Conservation (phyloP, 2,329 filamentous ascomycete species). For the Diplodia scrobiculata region DNA sequence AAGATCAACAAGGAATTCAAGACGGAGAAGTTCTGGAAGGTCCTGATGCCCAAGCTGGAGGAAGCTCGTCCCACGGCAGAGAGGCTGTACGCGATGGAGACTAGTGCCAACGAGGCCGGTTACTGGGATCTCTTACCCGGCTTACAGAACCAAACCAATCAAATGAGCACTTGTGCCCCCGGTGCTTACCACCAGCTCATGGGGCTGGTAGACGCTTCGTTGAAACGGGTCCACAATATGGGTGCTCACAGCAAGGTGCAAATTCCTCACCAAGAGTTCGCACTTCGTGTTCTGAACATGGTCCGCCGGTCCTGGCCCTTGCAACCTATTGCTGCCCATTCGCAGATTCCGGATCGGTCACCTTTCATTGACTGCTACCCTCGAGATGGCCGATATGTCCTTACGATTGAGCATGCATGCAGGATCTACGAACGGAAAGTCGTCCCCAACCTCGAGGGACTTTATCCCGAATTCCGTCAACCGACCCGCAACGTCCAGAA, state of each 20-base stretch:
- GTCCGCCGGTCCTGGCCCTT: slow-evolving; percentile 33
- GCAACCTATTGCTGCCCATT: slow-evolving; percentile 24
- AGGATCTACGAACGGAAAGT: slow-evolving; percentile 38
- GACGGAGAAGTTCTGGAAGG: slow-evolving; percentile 37
- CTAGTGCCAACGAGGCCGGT: slow-evolving; percentile 30
- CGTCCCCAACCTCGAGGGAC: slow-evolving; percentile 30
- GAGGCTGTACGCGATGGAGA: slow-evolving; percentile 29
- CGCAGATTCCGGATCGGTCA: slow-evolving; percentile 25
- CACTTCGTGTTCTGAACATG: slow-evolving; percentile 36
- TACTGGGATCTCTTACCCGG: slow-evolving; percentile 29
- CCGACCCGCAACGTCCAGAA: slow-evolving; percentile 30
- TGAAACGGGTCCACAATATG: slow-evolving; percentile 10
- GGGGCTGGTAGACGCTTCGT: slow-evolving; percentile 4
- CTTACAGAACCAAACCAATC: slow-evolving; percentile 20
- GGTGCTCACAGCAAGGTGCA: slow-evolving; percentile 8
- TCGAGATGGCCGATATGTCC: slow-evolving; percentile 33
- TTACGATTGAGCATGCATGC: slow-evolving; percentile 40
- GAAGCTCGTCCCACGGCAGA: slow-evolving; percentile 35
- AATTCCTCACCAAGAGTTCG: slow-evolving; percentile 34
- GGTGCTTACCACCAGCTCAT: slow-evolving; percentile 16
- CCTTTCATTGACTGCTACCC: slow-evolving; percentile 24
- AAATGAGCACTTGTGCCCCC: slow-evolving; percentile 25
- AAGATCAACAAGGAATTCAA: slow-evolving; percentile 43
- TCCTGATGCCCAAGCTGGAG: slow-evolving; percentile 36
- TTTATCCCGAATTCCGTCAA: slow-evolving; percentile 21